phyloP scores from a whole-genome alignment of 1,284 basidiomycete species.

The Ustilago crameri region DNA sequence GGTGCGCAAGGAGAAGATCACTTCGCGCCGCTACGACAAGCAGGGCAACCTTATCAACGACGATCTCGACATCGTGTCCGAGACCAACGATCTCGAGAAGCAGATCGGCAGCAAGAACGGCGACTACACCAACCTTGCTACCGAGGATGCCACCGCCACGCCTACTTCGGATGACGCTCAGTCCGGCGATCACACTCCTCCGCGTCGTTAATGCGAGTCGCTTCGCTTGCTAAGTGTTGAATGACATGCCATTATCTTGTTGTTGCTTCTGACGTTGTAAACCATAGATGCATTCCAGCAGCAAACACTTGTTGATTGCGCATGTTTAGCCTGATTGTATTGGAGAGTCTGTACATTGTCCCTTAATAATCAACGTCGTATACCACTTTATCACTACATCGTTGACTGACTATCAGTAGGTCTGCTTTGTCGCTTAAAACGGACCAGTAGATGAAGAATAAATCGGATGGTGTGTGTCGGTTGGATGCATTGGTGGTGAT shows the following conservation, averaged over 20 bases:
- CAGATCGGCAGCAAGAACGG: slow-evolving; percentile 15
- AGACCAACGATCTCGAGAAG: slow-evolving; percentile 43
- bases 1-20: slow-evolving; percentile 53
- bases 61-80: slow-evolving; percentile 40
- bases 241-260: too few species aligned
- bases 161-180: slow-evolving; percentile 28
- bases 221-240: slow-evolving; percentile 9
- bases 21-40: slow-evolving; percentile 61
- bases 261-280: not conserved
- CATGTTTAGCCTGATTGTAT: too few species aligned
- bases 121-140: slow-evolving; percentile 26
- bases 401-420: not conserved
- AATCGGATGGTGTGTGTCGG: too few species aligned
- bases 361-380: slow-evolving; percentile 32
- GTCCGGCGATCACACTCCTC: slow-evolving; percentile 27
- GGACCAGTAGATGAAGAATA: too few species aligned
- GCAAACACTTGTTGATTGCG: too few species aligned
- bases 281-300: too few species aligned
- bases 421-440: too few species aligned
- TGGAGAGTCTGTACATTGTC: too few species aligned
- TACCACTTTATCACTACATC: slow-evolving; percentile 14
- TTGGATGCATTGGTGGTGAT: too few species aligned
- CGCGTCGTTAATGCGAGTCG: slow-evolving; percentile 8
- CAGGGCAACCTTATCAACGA: slow-evolving; percentile 54
- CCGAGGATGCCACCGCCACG: slow-evolving; percentile 34